Evolutionary conservation across 306 rosid species (phyloP).

Genomic region (Gastrolobium villosum): DNA sequence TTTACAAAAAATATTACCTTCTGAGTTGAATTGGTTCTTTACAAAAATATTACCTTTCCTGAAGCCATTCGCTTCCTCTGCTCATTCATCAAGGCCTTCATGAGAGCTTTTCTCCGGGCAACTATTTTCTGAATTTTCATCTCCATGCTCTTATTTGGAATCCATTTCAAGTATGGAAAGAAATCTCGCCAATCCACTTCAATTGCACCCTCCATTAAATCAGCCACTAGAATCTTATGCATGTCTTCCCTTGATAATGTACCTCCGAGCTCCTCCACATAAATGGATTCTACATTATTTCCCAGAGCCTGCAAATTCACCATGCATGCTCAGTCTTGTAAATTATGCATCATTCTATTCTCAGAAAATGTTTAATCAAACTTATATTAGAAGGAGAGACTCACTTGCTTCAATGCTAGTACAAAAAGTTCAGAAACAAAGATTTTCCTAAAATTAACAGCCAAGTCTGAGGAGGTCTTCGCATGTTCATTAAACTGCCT

Average conservation of each 20-base stretch:
- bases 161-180: constrained; percentile 92
- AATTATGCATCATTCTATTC: not conserved
- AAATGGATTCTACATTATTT: constrained; percentile 61
- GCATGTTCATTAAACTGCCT: constrained; percentile 58
- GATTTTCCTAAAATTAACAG: constrained; percentile 70
- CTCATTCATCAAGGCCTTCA: constrained; percentile 70
- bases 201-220: constrained; percentile 89
- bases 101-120: constrained; percentile 58
- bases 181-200: constrained; percentile 99
- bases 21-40: too few relatives aligned
- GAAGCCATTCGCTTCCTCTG: constrained; percentile 76
- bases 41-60: constrained; percentile 84
- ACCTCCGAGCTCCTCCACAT: constrained; percentile 72
- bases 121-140: constrained; percentile 55
- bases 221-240: constrained; percentile 73
- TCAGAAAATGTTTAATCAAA: not conserved
- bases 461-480: constrained; percentile 55
- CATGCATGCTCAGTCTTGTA: constrained; percentile 1
- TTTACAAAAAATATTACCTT: too few relatives aligned
- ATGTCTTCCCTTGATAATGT: constrained; percentile 66
- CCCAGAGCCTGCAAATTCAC: constrained; percentile 75
- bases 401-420: constrained; percentile 80
- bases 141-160: constrained; percentile 79
- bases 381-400: constrained; percentile 28
- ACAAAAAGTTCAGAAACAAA: constrained; percentile 80